These are phyloP conservation scores for Thymus mandschuricus DNA, from an alignment of 257 asterid genomes.

Conservation along the genomic window DNA sequence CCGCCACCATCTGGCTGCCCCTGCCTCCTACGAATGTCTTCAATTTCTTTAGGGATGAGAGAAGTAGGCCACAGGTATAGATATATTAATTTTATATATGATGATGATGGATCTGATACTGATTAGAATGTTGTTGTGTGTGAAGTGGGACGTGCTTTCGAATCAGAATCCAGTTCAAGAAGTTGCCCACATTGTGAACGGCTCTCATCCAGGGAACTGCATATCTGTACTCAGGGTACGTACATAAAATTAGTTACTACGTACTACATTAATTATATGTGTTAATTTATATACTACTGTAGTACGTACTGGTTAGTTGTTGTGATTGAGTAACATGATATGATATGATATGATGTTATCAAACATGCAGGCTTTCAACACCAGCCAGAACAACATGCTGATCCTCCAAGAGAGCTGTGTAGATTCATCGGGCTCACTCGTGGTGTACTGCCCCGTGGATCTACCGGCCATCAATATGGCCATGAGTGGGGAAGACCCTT, in stretches of 20 bases:
- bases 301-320: no score
- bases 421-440: slow-evolving; percentile 80
- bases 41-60: slow-evolving; percentile 78
- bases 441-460: slow-evolving; percentile 87
- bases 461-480: slow-evolving; percentile 79
- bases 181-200: slow-evolving; percentile 87
- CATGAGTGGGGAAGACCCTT: slow-evolving; percentile 93
- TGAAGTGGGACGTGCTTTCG: slow-evolving; percentile 99
- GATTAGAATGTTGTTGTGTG: slow-evolving; percentile 3
- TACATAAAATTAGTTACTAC: no score
- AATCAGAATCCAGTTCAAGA: slow-evolving; percentile 92
- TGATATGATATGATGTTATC: no score
- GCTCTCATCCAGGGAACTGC: slow-evolving; percentile 94
- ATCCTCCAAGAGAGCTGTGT: slow-evolving; percentile 95
- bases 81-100: background rate
- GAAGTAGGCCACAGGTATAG: slow-evolving; percentile 77
- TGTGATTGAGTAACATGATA: no score
- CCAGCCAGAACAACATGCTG: slow-evolving; percentile 86
- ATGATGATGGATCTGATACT: background rate
- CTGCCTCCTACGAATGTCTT: slow-evolving; percentile 68
- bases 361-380: slow-evolving; percentile 65
- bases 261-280: no score
- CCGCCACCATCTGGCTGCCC: slow-evolving; percentile 97
- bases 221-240: slow-evolving; percentile 91
- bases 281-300: no score